Base-by-base conservation (phyloP, 176 grass and related monocot genomes). In the Neostapfia colusana region DNA sequence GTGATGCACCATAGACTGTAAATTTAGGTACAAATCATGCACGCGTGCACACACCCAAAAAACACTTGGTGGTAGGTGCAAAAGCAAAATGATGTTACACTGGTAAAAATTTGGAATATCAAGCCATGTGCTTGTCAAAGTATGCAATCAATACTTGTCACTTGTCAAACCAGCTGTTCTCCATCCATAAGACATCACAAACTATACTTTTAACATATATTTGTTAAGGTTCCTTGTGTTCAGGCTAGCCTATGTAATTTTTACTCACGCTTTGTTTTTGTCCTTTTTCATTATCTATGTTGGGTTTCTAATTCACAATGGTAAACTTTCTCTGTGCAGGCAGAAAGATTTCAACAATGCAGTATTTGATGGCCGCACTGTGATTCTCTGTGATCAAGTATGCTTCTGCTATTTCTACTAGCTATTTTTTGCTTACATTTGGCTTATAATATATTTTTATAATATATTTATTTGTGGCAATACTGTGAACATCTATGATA, bases 301-400 rank as follows among this genome's bases (percentile, higher is more conserved):
- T 74, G 74, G 20, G 54, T 51, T 28, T 43, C 16, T 55, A 48
- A 63, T 46, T 65, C 20, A 72, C 63, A 66, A 23, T 73, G n/a
- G 16, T 41, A n/a, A 78, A 74, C 5, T 59, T 88, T 88, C 18
- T 69, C 49, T 79, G 4, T 92, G 77, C 89, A 98, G 95, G 84
- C 74, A 85, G 74, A 90, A 93, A 83, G 95, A 98, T 83, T 98
- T 98, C 66, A 90, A 88, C 62, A 91, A 92, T 77, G 77, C 85
- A 28, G 82, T 84, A 73, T 98, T 98, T 88, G 95, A 94, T 92
- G 89, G 91, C 69, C 95, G 95, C 20, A 98, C 95, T 26, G 95
- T 98, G 73, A 93, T 98, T 85, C 89, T 98, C 18, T 98, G 95
- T 80, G 95, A 98, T 37, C 95, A 98, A 79, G 95, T 97, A 91